Percentiles rank a stretch among this genome's conserved stretches.
Evolutionary conservation across 2,329 filamentous ascomycete species (phyloP).

Genomic region (Trichoderma brevicompactum): DNA sequence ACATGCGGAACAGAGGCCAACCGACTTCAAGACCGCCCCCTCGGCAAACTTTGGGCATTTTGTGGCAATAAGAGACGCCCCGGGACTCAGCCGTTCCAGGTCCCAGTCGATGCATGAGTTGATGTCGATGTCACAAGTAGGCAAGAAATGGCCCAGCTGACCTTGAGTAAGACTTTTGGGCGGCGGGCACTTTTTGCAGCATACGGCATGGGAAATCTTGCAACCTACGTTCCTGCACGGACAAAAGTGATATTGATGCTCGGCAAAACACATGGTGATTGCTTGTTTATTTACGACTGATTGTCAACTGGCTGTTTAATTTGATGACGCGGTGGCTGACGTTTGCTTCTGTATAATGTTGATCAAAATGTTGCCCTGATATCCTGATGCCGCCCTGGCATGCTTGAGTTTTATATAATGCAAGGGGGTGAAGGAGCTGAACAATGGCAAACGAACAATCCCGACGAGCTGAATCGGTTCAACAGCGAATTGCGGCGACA

Average conservation of each 20-base stretch:
- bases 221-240: conserved; percentile 4
- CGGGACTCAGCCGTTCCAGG: neutral
- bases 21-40: neutral
- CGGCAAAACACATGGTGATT: conserved; percentile 3
- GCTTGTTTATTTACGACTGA: neutral
- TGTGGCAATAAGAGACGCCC: neutral
- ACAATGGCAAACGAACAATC: neutral
- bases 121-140: neutral
- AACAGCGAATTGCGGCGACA: neutral
- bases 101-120: neutral
- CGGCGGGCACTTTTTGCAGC: neutral
- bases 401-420: neutral
- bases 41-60: neutral
- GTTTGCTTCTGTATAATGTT: neutral
- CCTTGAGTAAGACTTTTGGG: neutral
- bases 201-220: neutral
- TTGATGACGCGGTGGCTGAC: neutral
- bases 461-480: neutral
- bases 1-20: neutral
- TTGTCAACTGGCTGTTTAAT: neutral
- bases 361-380: neutral
- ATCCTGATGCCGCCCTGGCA: neutral
- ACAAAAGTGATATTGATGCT: neutral
- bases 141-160: conserved; percentile 3
- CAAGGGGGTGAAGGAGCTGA: neutral